Evolutionary conservation across 208 protist species (phyloP).

Genomic region (Histomonas meleagridis): DNA sequence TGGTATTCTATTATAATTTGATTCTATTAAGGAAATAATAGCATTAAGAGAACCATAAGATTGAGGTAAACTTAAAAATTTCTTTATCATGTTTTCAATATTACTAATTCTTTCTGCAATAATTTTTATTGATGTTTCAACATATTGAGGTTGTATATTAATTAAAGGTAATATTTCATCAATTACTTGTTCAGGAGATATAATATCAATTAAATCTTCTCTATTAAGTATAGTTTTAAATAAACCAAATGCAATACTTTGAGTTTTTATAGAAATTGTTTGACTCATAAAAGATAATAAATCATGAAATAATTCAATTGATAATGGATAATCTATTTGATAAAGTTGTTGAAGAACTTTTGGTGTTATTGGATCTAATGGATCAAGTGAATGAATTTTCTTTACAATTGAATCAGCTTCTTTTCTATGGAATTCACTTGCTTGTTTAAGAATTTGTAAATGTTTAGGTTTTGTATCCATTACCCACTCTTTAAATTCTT

Average conservation of each 20-base stretch:
- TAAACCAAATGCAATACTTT: neutral
- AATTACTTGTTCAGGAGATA: neutral
- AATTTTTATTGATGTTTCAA: neutral
- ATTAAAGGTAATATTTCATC: neutral
- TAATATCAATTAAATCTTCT: neutral
- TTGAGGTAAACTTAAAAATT: neutral
- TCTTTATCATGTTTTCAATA: neutral
- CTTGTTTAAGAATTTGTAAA: too few relatives aligned
- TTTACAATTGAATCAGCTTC: too few relatives aligned
- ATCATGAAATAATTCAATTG: too few relatives aligned
- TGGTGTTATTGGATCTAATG: too few relatives aligned
- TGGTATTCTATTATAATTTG: neutral
- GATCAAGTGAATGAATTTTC: too few relatives aligned
- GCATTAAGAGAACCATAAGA: neutral
- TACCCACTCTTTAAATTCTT: too few relatives aligned
- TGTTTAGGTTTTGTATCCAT: too few relatives aligned
- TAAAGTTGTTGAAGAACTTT: too few relatives aligned
- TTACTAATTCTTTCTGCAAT: neutral
- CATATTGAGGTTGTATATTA: neutral
- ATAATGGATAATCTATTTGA: too few relatives aligned
- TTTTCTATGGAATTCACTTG: too few relatives aligned
- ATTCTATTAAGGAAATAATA: neutral
- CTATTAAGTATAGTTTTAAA: neutral
- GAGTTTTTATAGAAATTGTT: neutral
- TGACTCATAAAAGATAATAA: too few relatives aligned